Conservation (phyloP, 1,284 basidiomycete genomes). For the Marasmius fiardii region DNA sequence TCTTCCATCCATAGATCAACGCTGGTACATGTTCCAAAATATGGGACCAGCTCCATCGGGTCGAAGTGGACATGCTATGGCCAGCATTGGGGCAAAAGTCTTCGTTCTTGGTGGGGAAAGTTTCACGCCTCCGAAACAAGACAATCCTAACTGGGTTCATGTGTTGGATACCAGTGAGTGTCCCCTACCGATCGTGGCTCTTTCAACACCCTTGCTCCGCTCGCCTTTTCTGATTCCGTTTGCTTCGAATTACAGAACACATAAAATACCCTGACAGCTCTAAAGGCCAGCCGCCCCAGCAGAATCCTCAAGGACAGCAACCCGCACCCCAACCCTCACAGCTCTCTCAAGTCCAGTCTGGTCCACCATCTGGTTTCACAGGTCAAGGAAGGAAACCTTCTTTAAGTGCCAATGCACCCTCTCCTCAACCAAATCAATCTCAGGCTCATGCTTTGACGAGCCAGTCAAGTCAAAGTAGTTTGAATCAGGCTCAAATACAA, state of each 20-base stretch:
- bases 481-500: slow-evolving; percentile 28
- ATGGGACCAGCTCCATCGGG: slow-evolving; percentile 95
- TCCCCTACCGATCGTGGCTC: slow-evolving; percentile 11
- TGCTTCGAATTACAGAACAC: slow-evolving; percentile 51
- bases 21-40: slow-evolving; percentile 99
- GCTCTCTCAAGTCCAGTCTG: neutral
- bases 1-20: slow-evolving; percentile 49
- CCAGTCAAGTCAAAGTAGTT: slow-evolving; percentile 13
- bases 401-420: neutral
- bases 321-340: slow-evolving; percentile 2
- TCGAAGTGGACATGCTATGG: slow-evolving; percentile 94
- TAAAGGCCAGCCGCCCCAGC: slow-evolving; percentile 43
- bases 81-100: slow-evolving; percentile 83
- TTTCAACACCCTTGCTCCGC: slow-evolving; percentile 3
- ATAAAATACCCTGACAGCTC: slow-evolving; percentile 88
- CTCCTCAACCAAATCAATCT: neutral
- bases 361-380: neutral
- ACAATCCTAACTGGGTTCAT: slow-evolving; percentile 84
- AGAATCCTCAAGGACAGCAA: slow-evolving; percentile 9
- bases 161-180: slow-evolving; percentile 89
- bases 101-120: slow-evolving; percentile 96
- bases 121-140: slow-evolving; percentile 67
- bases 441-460: neutral
- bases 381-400: neutral
- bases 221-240: slow-evolving; percentile 11